phyloP scores from a whole-genome alignment of 2,329 filamentous ascomycete genomes.

The Apiospora kogelbergensis region DNA sequence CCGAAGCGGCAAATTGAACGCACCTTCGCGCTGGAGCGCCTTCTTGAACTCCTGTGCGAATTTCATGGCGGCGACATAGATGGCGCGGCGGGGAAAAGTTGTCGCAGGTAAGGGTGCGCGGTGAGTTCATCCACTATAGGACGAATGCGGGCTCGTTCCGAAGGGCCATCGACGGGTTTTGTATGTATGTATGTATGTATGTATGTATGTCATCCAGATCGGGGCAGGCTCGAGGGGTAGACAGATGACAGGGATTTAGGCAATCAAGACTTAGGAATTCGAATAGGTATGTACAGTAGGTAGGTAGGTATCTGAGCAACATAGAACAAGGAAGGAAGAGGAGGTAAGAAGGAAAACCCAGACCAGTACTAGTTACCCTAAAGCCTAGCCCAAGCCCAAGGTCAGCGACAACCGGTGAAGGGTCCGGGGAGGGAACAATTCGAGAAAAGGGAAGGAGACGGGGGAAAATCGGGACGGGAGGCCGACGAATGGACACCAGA shows the following conservation, averaged over 20 bases:
- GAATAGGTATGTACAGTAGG: not conserved
- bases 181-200: no score
- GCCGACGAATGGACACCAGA: not conserved
- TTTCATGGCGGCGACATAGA: slow-evolving; percentile 62
- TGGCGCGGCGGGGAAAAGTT: not conserved
- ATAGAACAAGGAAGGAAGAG: not conserved
- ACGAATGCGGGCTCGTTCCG: slow-evolving; percentile 2
- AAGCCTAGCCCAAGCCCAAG: not conserved
- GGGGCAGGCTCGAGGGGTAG: not conserved
- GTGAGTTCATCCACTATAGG: slow-evolving; percentile 1
- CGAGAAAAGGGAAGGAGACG: not conserved
- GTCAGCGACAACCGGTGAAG: not conserved
- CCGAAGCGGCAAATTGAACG: slow-evolving; percentile 9
- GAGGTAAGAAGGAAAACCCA: not conserved
- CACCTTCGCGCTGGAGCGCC: slow-evolving; percentile 62
- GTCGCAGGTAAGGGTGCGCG: not conserved
- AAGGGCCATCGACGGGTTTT: not conserved
- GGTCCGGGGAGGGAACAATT: not conserved
- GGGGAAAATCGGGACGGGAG: not conserved
- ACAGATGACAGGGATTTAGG: not conserved
- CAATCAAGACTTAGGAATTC: not conserved
- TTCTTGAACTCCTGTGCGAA: slow-evolving; percentile 79
- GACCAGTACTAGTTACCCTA: no score
- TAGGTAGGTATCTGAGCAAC: not conserved
- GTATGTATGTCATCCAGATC: not conserved